Base-by-base conservation (phyloP, 1,284 basidiomycete species). In the Cryptococcus sp. region DNA sequence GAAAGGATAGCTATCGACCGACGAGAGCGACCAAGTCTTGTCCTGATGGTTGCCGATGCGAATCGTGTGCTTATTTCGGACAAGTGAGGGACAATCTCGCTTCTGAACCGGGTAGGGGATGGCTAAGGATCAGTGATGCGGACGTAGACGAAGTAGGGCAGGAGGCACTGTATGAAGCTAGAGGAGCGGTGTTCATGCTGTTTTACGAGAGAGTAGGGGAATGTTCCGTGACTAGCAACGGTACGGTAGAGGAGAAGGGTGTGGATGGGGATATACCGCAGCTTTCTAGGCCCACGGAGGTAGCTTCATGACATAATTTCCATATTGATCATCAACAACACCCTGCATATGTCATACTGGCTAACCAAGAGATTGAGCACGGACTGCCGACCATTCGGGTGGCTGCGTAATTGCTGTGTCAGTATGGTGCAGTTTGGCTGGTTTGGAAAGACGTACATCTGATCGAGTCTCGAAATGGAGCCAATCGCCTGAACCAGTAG, bases 401-500 rank as follows among this genome's bases (percentile, higher is more conserved):
- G 72, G 65, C 73, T 75, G 53, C 34, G 48, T 4, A 22, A 47
- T 10, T 4, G 51, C 20, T 16, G 25, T 38, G 19, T 47, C 45
- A 39, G 37, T 20, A n/a, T 19, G 7, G 25, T 19, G 23, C 40
- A 8, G 7, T 19, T 40, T 5, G 20, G 50, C 3, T 7, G 37
- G 10, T n/a, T 23, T 4, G 13, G 19, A n/a, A 15, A 38, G 8
- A 80, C 88, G 66, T 66, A 91, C 89, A 73, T 80, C 67, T 38
- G 84, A 85, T 67, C 91, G 81, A 3, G 85, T 88, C 80, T 94
- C 91, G 69, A 94, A 94, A 22, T 89, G 91, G 52, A 93, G 79
- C 91, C 92, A 95, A 78, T 95, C 92, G 3, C 88, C 90, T 0
- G 91, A 89, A 1, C 91, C 90, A 1, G 86, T 88, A 0, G 92